Base-by-base conservation (phyloP, 257 asterid species). In the Solanum gandarillasii region DNA sequence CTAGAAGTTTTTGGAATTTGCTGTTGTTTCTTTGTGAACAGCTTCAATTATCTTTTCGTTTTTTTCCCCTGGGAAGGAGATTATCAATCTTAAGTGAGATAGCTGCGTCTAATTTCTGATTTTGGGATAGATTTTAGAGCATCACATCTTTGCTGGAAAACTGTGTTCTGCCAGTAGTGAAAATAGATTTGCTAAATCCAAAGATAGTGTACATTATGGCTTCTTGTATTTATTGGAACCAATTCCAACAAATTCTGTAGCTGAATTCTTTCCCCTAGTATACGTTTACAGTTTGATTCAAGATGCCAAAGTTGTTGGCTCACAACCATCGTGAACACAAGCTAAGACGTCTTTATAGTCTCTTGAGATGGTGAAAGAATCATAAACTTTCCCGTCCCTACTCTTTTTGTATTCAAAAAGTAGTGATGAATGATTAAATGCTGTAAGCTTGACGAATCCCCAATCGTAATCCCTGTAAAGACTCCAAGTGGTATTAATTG, bases 391-490 rank as follows among this genome's bases (percentile, higher is more conserved):
- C 9, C 98, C 98, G 48, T 96, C 96, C 3, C 93, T 89, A 83
- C 98, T 96, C 92, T 93, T 96, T 93, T 93, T 94, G 92, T 96
- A 95, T 38, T 96, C 98, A 8, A 96, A 96, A 25, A 91, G 92
- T 52, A 95, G 94, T 3, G 95, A 93, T 2, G 98, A 95, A 75
- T 89, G 96, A 87, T 96, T 94, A 32, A 92, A 93, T 5, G 98
- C 93, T 1, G 98, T 95, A 36, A 96, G 65, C 91, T 96, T 96
- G 27, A 90, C 95, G 25, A 95, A 96, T 27, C 98, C 98, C 90
- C 89, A 96, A 83, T 95, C 98, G 1, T 90, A 88, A 87, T 96
- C 99, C 91, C 91, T 95, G 94, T 90, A 90, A 36, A 96, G 85
- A 60, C 99, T 96, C 97, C 99, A 96, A 3, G 62, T 70, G 6